Evolutionary conservation across 768 basidiomycete species (phyloP), one percentile per base, ranked within the genome.

Genomic region (Leccinum variicolor): DNA sequence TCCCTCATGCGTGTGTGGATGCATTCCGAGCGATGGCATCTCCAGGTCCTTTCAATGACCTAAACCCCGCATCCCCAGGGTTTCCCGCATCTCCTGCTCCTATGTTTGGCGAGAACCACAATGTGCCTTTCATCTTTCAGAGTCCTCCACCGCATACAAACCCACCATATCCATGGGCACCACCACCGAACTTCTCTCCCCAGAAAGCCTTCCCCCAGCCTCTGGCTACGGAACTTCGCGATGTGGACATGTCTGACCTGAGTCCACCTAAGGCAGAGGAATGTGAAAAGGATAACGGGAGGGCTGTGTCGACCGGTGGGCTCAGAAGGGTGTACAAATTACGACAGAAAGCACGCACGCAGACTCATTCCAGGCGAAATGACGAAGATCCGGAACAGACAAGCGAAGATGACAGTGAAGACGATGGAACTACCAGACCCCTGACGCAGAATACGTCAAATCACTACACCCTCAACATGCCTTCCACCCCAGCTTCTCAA

Each of bases 391-490:
- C 31, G 66, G 73, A 69, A 45, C 70, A 74, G 13, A 76, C 76
- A 31, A 81, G 77, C 54, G 76, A 74, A 45, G 76, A 74, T 23
- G 76, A 72, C 52, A 83, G 81, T 52, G 82, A 83, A 50, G 82
- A 84, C 48, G 76, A 75, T 47, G 73, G 72, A 52, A 74, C 69
- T 53, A 65, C 65, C 33, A 65, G 61, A 50, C 75, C 77, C 60
- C 60, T 80, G 55, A 77, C 80, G 25, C 81, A 77, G 59, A 85
- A 79, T 58, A 89, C 81, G 34, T 85, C 86, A 49, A 85, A 90
- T 67, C 90, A 92, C 66, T 93, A 91, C 70, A 92, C 91, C 3
- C 79, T 93, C 57, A 91, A 93, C 73, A 78, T 93, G 75, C 81
- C 91, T 17, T 79, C 86, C 25, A 79, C 82, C 17, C 73, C 83